Base-by-base conservation (phyloP, 1,284 basidiomycete species). In the Lentinula novae-zelandiae region DNA sequence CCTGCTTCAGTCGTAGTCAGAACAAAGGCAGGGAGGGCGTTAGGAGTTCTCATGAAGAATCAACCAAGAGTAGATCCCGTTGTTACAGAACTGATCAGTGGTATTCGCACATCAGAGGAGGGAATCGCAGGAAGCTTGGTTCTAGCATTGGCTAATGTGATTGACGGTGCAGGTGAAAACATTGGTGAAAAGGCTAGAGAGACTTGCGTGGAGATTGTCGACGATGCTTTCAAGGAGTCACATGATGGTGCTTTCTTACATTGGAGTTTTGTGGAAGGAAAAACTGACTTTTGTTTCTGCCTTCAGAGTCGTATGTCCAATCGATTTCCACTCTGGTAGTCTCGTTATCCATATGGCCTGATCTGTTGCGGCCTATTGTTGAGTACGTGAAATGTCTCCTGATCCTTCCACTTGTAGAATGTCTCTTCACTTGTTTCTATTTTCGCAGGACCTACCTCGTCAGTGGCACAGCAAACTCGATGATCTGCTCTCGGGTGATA, bases 11-110 rank as follows among this genome's bases (percentile, higher is more conserved):
- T 83, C 2, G 87, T 85, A 17, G 95, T 99, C 33, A 87, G 96
- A 56, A 88, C 78, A 62, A 87, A 86, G 58, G 96, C 95, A 0
- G 93, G 89, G 0, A 81, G 87, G 34, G 96, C 92, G 33, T 81
- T 99, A 0, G 96, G 95, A 22, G 84, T 88, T n/a, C 79, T 99
- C 71, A 98, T 99, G 95, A 87, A 85, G 67, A 89, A 87, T 70
- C 95, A 96, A 69, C 86, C 92, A 2, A 78, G 93, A 61, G 87
- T 92, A 38, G 90, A 93, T 70, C 91, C 94, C 0, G 89, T 98
- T 9, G 83, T 97, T 54, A 93, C 92, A 8, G 96, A 98, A 73
- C 80, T 98, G 49, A 82, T 95, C 17, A 79, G 86, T 1, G 86
- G 89, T 20, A 85, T 87, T 0, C 86, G 77, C 64, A 74, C 78